Base-by-base conservation (phyloP, 257 asterid genomes). In the Gentiana dahurica region DNA sequence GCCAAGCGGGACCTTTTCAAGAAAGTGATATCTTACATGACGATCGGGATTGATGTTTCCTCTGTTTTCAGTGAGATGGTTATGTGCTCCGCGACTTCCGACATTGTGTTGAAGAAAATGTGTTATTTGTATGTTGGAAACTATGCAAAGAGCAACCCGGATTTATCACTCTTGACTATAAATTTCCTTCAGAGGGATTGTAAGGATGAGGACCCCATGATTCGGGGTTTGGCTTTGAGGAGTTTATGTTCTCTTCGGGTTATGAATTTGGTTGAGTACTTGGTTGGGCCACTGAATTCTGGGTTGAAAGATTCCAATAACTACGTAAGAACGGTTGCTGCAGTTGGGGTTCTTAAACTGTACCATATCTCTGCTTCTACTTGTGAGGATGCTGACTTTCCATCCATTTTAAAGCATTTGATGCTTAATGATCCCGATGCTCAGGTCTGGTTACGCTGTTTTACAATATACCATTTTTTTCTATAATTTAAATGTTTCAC, bases 171-270 rank as follows among this genome's bases (percentile, higher is more conserved):
- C 66, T 71, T 92, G 86, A 88, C 99, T 0, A 92, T 92, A 60
- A 92, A 88, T 75, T 92, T 92, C 69, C 97, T 92, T 58, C 99
- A 85, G 66, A 81, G 95, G 69, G 99, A 92, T 64, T 88, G 99
- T 74, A 92, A 88, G 71, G 99, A 92, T 63, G 99, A 92, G 84
- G 97, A 92, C 69, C 99, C 99, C 53, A 92, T 92, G 97, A 92
- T 92, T 68, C 77, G 99, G 49, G 95, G 99, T 68, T 73, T 92
- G 85, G 95, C 99, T 63, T 76, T 92, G 80, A 80, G 99, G 83
- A 92, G 95, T 69, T 75, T 92, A 78, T 85, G 97, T 68, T 85
- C 95, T n/a, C 94, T 92, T 60, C 93, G 97, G 45, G 99, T 92
- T 59, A 79, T 86, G 34, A 92, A 92, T 77, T 78, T 92, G 80